A percentile compares a stretch with the other conserved stretches of the same genome.
These are phyloP conservation scores for Nakazawaea wickerhamii DNA, from an alignment of 805 yeast species.

Conservation along the genomic window DNA sequence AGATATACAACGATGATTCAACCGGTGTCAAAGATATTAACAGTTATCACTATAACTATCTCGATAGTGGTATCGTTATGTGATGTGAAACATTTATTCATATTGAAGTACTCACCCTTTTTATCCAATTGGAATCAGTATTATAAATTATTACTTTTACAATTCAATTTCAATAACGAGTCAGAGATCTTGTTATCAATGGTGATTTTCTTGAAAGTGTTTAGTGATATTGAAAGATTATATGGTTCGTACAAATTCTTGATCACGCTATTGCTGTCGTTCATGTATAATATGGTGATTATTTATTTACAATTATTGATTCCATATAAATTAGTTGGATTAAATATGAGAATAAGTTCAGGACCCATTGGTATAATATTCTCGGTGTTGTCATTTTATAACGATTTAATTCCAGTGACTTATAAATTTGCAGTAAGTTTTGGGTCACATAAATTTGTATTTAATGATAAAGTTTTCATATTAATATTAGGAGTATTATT, in stretches of 20 bases:
- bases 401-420: conserved; percentile 34
- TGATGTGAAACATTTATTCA: conserved; percentile 37
- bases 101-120: conserved; percentile 46
- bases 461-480: conserved; percentile 30
- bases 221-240: conserved; percentile 51
- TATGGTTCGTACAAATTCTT: conserved; percentile 52
- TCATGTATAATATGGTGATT: conserved; percentile 40
- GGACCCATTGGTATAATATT: conserved; percentile 39
- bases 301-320: conserved; percentile 30
- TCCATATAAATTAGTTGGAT: conserved; percentile 25
- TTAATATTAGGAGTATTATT: conserved; percentile 29
- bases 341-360: conserved; percentile 37
- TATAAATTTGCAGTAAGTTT: conserved; percentile 33
- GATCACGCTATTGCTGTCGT: conserved; percentile 38
- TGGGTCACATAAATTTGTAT: conserved; percentile 22
- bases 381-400: conserved; percentile 34
- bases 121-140: conserved; percentile 49
- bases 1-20: conserved; percentile 6
- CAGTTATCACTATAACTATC: conserved; percentile 28
- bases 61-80: conserved; percentile 40
- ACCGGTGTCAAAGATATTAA: conserved; percentile 36
- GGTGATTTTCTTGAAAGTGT: conserved; percentile 42
- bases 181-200: conserved; percentile 46
- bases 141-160: conserved; percentile 48
- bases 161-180: conserved; percentile 51